These are phyloP conservation scores for Phytophthora ramorum DNA, from an alignment of 352 stramenopile genomes.

Conservation along the genomic window DNA sequence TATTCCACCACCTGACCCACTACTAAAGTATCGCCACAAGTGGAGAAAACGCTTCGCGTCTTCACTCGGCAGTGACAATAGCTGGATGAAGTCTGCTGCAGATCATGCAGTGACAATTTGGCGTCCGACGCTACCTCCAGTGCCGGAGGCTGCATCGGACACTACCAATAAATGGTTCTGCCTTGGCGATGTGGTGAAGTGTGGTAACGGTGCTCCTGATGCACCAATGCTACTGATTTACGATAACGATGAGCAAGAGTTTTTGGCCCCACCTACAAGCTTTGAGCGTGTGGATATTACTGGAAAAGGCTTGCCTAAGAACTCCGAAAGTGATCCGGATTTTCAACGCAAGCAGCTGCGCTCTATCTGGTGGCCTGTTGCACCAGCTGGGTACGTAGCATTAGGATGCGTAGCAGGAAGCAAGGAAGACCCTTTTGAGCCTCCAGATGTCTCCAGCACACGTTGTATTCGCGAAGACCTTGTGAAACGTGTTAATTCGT, in stretches of 20 bases:
- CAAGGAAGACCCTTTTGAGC: constrained; percentile 83
- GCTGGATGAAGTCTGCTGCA: constrained; percentile 51
- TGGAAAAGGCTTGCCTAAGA: constrained; percentile 80
- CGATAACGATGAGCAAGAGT: constrained; percentile 52
- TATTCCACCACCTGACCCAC: constrained; percentile 75
- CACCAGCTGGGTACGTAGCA: constrained; percentile 76
- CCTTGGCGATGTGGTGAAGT: constrained; percentile 75
- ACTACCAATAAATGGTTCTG: constrained; percentile 62
- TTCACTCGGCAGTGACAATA: constrained; percentile 9
- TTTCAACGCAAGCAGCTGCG: constrained; percentile 87
- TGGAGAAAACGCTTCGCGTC: constrained; percentile 69
- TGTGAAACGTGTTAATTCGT: constrained; percentile 64
- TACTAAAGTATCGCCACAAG: constrained; percentile 84
- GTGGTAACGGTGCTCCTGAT: constrained; percentile 64
- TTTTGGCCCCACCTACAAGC: constrained; percentile 65
- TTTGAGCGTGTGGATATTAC: constrained; percentile 88
- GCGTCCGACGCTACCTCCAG: constrained; percentile 58
- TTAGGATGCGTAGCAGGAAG: constrained; percentile 81
- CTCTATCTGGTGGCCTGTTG: constrained; percentile 86
- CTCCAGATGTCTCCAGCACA: constrained; percentile 52
- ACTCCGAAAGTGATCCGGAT: constrained; percentile 73
- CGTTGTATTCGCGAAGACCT: constrained; percentile 85
- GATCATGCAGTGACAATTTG: constrained; percentile 80
- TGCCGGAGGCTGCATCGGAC: constrained; percentile 38
- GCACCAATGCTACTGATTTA: constrained; percentile 64